Conservation (phyloP, 1,284 basidiomycete genomes). For the Sphagnurus paluster region DNA sequence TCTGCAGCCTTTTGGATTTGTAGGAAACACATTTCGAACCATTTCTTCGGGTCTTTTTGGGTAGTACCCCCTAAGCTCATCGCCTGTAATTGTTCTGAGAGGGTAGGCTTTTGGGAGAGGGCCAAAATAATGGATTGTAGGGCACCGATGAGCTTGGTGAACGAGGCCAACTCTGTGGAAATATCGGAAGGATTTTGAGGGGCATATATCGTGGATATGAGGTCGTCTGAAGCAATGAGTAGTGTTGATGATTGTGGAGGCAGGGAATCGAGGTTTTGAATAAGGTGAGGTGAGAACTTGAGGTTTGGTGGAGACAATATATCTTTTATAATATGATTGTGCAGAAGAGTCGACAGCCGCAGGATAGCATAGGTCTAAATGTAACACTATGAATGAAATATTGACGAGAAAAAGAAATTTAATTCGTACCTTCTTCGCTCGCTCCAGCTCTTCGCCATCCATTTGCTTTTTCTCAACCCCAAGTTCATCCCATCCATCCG, state of each 20-base stretch:
- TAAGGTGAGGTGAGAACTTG: constrained; percentile 13
- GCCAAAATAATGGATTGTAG: constrained; percentile 32
- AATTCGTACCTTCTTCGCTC: constrained; percentile 50
- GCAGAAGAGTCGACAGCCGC: constrained; percentile 59
- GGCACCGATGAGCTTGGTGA: constrained; percentile 36
- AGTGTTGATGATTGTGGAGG: constrained; percentile 50
- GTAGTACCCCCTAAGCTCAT: constrained; percentile 30
- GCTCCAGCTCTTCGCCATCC: constrained; percentile 42
- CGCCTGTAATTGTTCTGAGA: constrained; percentile 35
- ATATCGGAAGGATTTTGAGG: constrained; percentile 55
- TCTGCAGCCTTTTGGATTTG: constrained; percentile 48
- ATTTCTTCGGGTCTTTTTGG: constrained; percentile 37
- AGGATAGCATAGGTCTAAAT: constrained; percentile 55
- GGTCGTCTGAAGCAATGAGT: constrained; percentile 57
- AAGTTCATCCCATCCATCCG: constrained; percentile 60
- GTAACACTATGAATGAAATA: constrained; percentile 9
- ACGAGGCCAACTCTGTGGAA: constrained; percentile 34
- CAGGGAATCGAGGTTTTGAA: constrained; percentile 47
- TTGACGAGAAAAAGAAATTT: not conserved
- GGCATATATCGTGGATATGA: constrained; percentile 60
- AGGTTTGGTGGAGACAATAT: constrained; percentile 34
- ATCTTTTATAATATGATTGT: constrained; percentile 58
- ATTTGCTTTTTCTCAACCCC: constrained; percentile 46
- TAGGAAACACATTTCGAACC: constrained; percentile 64
- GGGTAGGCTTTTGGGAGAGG: constrained; percentile 25